Base-by-base conservation (phyloP, 1,284 basidiomycete species). In the Cystobasidium pallidum region DNA sequence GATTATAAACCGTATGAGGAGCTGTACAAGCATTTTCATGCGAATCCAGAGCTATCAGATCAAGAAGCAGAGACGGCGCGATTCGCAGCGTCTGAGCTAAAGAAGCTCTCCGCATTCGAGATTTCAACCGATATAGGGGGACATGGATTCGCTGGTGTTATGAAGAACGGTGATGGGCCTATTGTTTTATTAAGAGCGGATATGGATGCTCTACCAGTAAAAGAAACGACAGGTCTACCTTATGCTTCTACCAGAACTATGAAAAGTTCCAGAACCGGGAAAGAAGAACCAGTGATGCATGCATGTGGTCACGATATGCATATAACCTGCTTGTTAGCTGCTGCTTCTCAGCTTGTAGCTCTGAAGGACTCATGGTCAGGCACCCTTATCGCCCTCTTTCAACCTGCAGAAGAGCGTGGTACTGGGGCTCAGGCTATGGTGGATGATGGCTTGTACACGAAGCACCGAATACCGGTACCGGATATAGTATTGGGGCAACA, bases 291-390 rank as follows among this genome's bases (percentile, higher is more conserved):
- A 19, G 62, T 64, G 28, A 64, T 64, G 62, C 62, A 64, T 30
- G 62, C 62, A 15, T 64, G 62, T 21, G 62, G 62, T 3, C 62
- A 64, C 30, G 62, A 64, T 51, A 64, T 64, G 49, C 62, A 64
- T 51, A 64, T 64, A 15, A 64, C 62, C 1, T 64, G 62, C 26
- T 17, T 64, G 19, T 32, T 64, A 28, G 62, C 62, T 19, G 62
- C 62, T 45, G 30, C 62, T 26, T 43, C 39, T 36, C 41, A 64
- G 17, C 62, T 64, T 32, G 43, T 64, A 10, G 49, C 43, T 43
- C 30, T 32, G n/a, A 24, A 32, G 15, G 45, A 49, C 13, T 34
- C 32, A 3, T 64, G 62, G 62, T 34, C 43, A 32, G 62, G 62
- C 15, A 64, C 62, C 3, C 62, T 64, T n/a, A 49, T 64, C 39